A percentile compares a stretch with the other conserved stretches of the same genome.
Conservation (phyloP, 2,329 filamentous ascomycete genomes). For the Neonectria ditissima region DNA sequence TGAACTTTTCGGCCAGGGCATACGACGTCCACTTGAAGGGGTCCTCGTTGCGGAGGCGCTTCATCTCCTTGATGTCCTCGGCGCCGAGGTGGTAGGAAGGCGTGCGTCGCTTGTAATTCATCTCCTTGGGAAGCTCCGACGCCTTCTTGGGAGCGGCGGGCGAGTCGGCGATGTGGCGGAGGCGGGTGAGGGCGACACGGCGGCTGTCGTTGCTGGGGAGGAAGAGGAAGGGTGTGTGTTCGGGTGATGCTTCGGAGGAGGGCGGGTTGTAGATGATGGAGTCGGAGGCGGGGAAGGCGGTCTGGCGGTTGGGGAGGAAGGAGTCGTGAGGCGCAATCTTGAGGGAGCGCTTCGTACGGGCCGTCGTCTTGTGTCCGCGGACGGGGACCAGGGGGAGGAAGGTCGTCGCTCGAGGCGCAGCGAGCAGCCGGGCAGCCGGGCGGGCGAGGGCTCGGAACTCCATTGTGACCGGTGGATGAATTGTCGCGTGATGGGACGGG, state of each 20-base stretch:
- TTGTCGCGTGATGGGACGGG: slow-evolving; percentile 18
- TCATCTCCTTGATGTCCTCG: slow-evolving; percentile 71
- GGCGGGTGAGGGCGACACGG: slow-evolving; percentile 60
- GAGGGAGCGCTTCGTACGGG: slow-evolving; percentile 67
- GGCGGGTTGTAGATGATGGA: slow-evolving; percentile 70
- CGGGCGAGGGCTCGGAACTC: slow-evolving; percentile 51
- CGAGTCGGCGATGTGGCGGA: slow-evolving; percentile 52
- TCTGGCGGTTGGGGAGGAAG: slow-evolving; percentile 60
- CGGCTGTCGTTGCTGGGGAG: slow-evolving; percentile 69
- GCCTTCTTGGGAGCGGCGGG: slow-evolving; percentile 32
- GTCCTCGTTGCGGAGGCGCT: slow-evolving; percentile 63
- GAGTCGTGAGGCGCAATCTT: slow-evolving; percentile 71
- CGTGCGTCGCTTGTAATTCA: slow-evolving; percentile 51
- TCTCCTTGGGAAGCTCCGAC: slow-evolving; percentile 50
- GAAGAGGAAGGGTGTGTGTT: slow-evolving; percentile 75
- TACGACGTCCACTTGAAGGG: slow-evolving; percentile 67
- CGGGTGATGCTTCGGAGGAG: slow-evolving; percentile 65
- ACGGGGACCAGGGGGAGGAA: slow-evolving; percentile 44
- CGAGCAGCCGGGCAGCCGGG: slow-evolving; percentile 50
- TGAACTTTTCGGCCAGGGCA: slow-evolving; percentile 65
- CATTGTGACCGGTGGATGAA: slow-evolving; percentile 44
- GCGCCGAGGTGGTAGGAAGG: slow-evolving; percentile 64
- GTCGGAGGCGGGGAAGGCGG: slow-evolving; percentile 48
- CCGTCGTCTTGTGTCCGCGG: slow-evolving; percentile 63
- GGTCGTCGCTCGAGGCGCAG: slow-evolving; percentile 37